Conservation (phyloP, 2,329 filamentous ascomycete genomes). For the Botrytis pseudocinerea region DNA sequence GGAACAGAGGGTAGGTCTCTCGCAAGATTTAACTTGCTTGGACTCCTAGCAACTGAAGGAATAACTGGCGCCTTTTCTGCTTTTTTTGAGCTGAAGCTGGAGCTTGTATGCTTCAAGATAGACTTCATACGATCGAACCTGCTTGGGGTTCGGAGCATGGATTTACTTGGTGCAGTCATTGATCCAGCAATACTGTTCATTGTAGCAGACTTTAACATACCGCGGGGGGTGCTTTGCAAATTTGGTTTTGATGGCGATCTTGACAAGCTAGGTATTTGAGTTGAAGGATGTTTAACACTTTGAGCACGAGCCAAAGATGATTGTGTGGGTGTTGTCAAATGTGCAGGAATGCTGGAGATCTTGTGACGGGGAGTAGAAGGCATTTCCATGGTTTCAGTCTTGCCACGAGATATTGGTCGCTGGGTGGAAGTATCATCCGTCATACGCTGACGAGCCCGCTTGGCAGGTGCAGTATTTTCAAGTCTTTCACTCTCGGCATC, state of each 20-base stretch:
- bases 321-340: constrained; percentile 76
- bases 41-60: constrained; percentile 40
- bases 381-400: constrained; percentile 43
- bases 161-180: constrained; percentile 37
- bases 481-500: constrained; percentile 30
- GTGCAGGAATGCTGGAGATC: constrained; percentile 49
- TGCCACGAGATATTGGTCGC: constrained; percentile 57
- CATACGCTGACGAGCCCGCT: constrained; percentile 68
- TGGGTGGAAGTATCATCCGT: constrained; percentile 69
- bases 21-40: constrained; percentile 53
- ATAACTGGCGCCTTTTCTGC: constrained; percentile 30
- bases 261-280: constrained; percentile 48
- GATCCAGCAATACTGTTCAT: constrained; percentile 47
- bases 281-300: constrained; percentile 55
- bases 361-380: constrained; percentile 49
- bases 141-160: constrained; percentile 32
- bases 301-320: constrained; percentile 65
- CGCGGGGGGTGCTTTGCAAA: constrained; percentile 47
- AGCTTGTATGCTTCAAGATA: constrained; percentile 48
- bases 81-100: constrained; percentile 32
- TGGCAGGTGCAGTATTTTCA: constrained; percentile 51
- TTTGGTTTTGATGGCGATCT: constrained; percentile 56
- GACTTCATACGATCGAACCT: constrained; percentile 56
- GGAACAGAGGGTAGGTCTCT: constrained; percentile 55
- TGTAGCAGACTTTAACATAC: constrained; percentile 54